These are phyloP conservation scores for Candida peoriensis DNA, from an alignment of 805 yeast genomes.

Conservation along the genomic window DNA sequence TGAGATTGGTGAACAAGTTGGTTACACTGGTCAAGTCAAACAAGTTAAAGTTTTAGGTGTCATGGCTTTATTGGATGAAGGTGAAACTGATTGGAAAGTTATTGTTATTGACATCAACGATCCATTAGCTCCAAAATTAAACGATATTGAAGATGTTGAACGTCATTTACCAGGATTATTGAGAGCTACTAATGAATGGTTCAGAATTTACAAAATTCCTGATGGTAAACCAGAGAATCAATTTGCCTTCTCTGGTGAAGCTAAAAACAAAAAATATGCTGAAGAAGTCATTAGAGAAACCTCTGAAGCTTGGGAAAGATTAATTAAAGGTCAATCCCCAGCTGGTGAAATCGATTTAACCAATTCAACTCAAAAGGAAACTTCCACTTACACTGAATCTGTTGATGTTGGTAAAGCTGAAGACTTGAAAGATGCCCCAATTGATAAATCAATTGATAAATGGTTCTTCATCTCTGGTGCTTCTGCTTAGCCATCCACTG, in stretches of 20 bases:
- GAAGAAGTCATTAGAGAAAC: constrained; percentile 80
- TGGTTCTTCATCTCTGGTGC: constrained; percentile 97
- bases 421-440: constrained; percentile 81
- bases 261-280: constrained; percentile 83
- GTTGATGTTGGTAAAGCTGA: constrained; percentile 63
- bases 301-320: constrained; percentile 74
- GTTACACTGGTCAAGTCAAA: constrained; percentile 67
- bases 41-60: constrained; percentile 92
- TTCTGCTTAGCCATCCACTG: constrained; percentile 32
- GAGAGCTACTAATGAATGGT: constrained; percentile 96
- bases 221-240: constrained; percentile 97
- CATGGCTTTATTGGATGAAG: constrained; percentile 91
- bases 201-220: constrained; percentile 95
- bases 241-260: constrained; percentile 95
- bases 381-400: constrained; percentile 49
- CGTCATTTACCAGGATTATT: constrained; percentile 86
- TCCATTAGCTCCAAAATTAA: constrained; percentile 79
- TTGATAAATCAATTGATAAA: constrained; percentile 94
- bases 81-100: constrained; percentile 89
- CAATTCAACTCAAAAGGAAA: constrained; percentile 62
- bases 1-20: constrained; percentile 69
- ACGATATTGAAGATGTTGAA: constrained; percentile 89
- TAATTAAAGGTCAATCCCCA: constrained; percentile 61
- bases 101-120: constrained; percentile 80
- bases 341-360: constrained; percentile 66